Evolutionary conservation across 176 grass and related monocot species (phyloP).

Genomic region (Bromus sterilis): DNA sequence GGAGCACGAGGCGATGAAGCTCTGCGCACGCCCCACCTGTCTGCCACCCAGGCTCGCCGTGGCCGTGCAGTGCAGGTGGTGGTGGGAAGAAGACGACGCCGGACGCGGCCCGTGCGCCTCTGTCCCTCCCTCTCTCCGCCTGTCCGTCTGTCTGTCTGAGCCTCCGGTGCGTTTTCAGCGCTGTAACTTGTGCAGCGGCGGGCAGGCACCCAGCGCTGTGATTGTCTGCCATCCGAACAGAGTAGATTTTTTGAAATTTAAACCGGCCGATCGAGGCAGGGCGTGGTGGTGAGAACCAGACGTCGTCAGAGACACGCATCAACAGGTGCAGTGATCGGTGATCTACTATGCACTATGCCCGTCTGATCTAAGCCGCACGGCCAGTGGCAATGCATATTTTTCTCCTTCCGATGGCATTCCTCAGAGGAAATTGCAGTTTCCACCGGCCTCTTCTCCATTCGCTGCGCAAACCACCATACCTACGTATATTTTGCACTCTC

Average conservation of each 20-base stretch:
- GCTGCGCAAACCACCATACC: no score
- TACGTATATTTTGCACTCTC: no score
- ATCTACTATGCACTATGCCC: background rate
- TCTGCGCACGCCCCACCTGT: no score
- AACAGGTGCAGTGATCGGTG: background rate
- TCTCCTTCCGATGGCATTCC: no score
- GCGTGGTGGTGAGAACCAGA: background rate
- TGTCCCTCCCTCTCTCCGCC: background rate
- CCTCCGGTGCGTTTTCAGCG: background rate
- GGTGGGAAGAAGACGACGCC: background rate
- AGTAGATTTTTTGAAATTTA: background rate
- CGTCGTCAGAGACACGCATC: background rate
- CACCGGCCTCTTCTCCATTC: no score
- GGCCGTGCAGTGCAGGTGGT: no score
- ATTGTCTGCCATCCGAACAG: background rate
- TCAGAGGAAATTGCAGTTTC: no score
- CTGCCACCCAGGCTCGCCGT: no score
- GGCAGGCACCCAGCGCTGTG: background rate
- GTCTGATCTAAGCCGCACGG: background rate
- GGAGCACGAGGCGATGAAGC: conserved; percentile 39
- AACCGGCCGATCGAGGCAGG: background rate
- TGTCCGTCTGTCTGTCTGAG: no score
- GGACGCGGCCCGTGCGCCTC: background rate
- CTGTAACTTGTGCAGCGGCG: background rate
- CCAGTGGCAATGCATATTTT: no score